Base-by-base conservation (phyloP, 1,139 yeast genomes). In the Pichia sp. region DNA sequence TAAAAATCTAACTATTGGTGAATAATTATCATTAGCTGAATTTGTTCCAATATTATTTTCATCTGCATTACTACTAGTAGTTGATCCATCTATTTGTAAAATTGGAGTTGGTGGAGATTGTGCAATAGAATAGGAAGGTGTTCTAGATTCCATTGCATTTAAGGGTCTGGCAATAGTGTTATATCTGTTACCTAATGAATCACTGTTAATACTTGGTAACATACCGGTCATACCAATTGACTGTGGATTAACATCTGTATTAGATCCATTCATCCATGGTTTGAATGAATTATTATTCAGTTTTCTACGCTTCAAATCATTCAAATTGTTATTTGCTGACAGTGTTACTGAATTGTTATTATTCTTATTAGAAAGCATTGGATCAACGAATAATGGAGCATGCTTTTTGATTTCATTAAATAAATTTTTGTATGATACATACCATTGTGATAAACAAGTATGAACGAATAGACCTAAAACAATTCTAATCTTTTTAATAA, bases 381-480 rank as follows among this genome's bases (percentile, higher is more conserved):
- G 42, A 45, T 47, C 50, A 9, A 29, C 36, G 33, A 46, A 42
- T 3, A 39, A 7, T 7, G 40, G 40, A 6, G 45, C 37, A n/a
- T 30, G 32, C 5, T 46, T 51, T 27, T 40, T 41, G 9, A 54
- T 49, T 30, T 52, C 53, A 31, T 50, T 49, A 2, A 49, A 34
- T 27, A 58, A 36, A 7, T 45, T 31, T 27, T 48, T 53, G 34
- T 55, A 59, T 2, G 62, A 57, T 3, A 47, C 32, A 41, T 54
- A 51, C 59, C 65, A 73, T 60, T 79, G 84, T 35, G 75, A 72
- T 2, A 77, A 73, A 59, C 80, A 81, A 0, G 85, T 80, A 56
- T 79, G 84, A 30, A 78, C 70, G 54, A 80, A 81, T 40, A 81
- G 64, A 33, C 78, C 78, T 34, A 81, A 63, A 40, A 81, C 79